Percentiles rank a stretch among this genome's conserved stretches.
Evolutionary conservation across 2,329 filamentous ascomycete genomes (phyloP).

Genomic region (Exophiala lecanii-corni): DNA sequence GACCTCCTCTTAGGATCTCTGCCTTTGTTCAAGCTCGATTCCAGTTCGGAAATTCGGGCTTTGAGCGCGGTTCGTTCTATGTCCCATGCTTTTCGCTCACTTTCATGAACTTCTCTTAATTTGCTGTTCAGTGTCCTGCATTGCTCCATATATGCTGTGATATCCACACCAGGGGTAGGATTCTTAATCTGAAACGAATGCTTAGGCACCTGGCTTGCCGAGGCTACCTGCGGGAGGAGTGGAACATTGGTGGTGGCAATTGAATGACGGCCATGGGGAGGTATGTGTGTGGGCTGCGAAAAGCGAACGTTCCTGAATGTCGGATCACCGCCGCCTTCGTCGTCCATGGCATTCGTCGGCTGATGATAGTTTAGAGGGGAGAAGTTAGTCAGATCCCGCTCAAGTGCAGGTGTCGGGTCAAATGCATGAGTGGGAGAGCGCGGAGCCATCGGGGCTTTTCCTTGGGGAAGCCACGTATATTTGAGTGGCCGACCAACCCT

Average conservation of each 20-base stretch:
- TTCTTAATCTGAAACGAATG: slow-evolving; percentile 22
- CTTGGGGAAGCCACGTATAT: too few relatives aligned
- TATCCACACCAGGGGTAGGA: slow-evolving; percentile 23
- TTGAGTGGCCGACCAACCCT: too few relatives aligned
- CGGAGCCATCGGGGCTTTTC: slow-evolving; percentile 19
- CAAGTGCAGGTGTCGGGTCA: slow-evolving; percentile 25
- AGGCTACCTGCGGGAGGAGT: slow-evolving; percentile 28
- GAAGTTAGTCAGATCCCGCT: slow-evolving; percentile 21
- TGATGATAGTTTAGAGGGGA: slow-evolving; percentile 19
- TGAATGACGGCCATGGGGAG: slow-evolving; percentile 36
- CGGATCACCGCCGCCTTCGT: slow-evolving; percentile 12
- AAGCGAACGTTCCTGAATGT: slow-evolving; percentile 41
- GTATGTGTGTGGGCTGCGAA: slow-evolving; percentile 32
- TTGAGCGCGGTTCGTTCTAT: slow-evolving; percentile 40
- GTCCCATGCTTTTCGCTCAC: slow-evolving; percentile 42
- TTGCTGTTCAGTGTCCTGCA: slow-evolving; percentile 38
- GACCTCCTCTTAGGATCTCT: slow-evolving; percentile 24
- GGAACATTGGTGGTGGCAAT: slow-evolving; percentile 34
- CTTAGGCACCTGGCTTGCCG: slow-evolving; percentile 24
- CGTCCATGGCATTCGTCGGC: slow-evolving; percentile 2
- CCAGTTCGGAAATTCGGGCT: slow-evolving; percentile 39
- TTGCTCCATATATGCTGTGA: slow-evolving; percentile 39
- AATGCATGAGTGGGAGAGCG: slow-evolving; percentile 24
- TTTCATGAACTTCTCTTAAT: slow-evolving; percentile 38
- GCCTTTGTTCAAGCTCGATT: slow-evolving; percentile 30